phyloP scores from a whole-genome alignment of 2,329 filamentous ascomycete species.

The Lasiodiplodia sp. region DNA sequence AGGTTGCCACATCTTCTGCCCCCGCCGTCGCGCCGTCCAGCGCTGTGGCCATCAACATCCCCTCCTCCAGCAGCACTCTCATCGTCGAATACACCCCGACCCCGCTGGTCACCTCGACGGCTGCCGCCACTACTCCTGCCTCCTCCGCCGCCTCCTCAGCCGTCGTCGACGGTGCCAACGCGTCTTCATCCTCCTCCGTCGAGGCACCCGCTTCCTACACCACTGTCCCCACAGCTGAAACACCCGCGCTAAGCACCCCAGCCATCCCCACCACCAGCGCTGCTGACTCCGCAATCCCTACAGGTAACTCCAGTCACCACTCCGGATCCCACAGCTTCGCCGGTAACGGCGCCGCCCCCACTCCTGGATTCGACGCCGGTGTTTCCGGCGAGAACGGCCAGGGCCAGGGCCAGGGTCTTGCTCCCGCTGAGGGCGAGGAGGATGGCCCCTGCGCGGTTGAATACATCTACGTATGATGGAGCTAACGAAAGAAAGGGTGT shows the following conservation, averaged over 20 bases:
- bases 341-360: neutral
- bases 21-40: slow-evolving; percentile 17
- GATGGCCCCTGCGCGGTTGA: slow-evolving; percentile 14
- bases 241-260: slow-evolving; percentile 15
- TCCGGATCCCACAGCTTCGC: neutral
- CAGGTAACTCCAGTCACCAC: neutral
- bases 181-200: neutral
- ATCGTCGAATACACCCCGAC: neutral
- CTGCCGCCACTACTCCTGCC: neutral
- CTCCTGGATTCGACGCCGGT: neutral
- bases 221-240: neutral
- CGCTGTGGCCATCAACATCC: slow-evolving; percentile 13
- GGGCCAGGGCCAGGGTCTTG: slow-evolving; percentile 5
- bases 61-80: slow-evolving; percentile 14
- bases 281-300: slow-evolving; percentile 20
- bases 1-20: slow-evolving; percentile 2
- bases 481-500: neutral
- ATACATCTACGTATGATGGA: slow-evolving; percentile 4
- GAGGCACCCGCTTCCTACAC: neutral
- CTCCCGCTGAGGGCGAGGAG: slow-evolving; percentile 5
- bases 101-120: slow-evolving; percentile 2
- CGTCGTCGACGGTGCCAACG: neutral
- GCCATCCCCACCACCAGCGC: slow-evolving; percentile 14
- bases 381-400: slow-evolving; percentile 7
- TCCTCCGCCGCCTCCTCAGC: neutral